A percentile compares a stretch with the other conserved stretches of the same genome.
phyloP scores from a whole-genome alignment of 176 grass and related monocot species.

The Cenchrus fungigraminus region DNA sequence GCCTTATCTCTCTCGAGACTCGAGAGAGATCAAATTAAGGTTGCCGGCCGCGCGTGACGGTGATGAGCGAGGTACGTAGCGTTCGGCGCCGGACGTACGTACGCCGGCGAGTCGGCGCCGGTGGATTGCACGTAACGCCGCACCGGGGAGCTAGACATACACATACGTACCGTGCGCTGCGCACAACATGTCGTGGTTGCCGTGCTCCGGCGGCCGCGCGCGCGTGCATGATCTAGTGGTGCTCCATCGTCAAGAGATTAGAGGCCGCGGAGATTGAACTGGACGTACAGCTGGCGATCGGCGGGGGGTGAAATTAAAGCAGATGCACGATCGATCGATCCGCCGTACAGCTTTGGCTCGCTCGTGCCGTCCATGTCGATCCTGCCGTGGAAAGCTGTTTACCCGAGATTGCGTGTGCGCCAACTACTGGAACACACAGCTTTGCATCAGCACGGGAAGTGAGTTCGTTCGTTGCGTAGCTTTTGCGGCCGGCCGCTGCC shows the following conservation, averaged over 20 bases:
- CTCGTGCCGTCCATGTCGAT: background rate
- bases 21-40: background rate
- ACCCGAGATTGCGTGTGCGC: background rate
- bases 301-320: background rate
- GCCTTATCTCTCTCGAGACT: constrained; percentile 37
- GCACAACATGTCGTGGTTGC: background rate
- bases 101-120: background rate
- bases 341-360: background rate
- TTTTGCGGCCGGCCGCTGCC: background rate
- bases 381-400: constrained; percentile 14
- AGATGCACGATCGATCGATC: background rate
- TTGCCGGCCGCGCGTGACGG: background rate
- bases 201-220: background rate
- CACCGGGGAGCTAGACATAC: background rate
- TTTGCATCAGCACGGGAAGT: background rate
- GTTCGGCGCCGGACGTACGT: background rate
- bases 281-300: background rate
- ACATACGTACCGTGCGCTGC: background rate
- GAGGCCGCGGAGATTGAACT: background rate
- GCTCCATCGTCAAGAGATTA: background rate
- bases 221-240: background rate
- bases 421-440: background rate
- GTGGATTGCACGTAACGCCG: constrained; percentile 36
- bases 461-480: background rate
- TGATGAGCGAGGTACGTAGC: background rate